phyloP scores from a whole-genome alignment of 371 early-diverging fungal species.

The Rhizopus stolonifer region DNA sequence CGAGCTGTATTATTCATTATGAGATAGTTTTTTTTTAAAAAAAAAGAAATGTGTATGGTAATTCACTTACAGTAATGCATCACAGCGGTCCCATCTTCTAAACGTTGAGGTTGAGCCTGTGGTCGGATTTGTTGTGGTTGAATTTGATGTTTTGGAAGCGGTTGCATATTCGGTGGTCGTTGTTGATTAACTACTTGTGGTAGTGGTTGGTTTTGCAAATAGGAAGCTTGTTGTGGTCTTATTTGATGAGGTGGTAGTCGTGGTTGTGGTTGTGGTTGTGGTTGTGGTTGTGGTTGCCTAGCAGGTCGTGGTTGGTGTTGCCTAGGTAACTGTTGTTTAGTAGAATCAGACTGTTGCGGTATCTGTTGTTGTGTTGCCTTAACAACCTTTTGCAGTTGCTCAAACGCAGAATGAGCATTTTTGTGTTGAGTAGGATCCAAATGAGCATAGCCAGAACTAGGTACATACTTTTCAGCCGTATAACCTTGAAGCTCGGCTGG shows the following conservation, averaged over 20 bases:
- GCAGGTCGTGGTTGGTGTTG: not conserved
- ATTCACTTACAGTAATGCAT: slow-evolving; percentile 11
- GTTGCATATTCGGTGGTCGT: not conserved
- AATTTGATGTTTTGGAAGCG: not conserved
- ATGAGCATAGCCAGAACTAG: slow-evolving; percentile 20
- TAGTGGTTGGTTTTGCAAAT: not conserved
- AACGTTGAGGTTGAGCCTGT: slow-evolving; percentile 1
- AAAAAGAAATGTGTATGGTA: too few species aligned
- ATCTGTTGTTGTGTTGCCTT: slow-evolving; percentile 1
- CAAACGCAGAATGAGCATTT: slow-evolving; percentile 20
- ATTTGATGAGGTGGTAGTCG: not conserved
- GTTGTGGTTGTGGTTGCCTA: slow-evolving; percentile 2
- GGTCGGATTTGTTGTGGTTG: not conserved
- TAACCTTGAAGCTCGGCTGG: slow-evolving; percentile 25
- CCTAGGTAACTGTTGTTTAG: not conserved
- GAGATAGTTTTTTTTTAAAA: not conserved
- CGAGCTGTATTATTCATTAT: slow-evolving; percentile 3
- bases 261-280: slow-evolving; percentile 8
- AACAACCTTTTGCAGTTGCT: slow-evolving; percentile 16
- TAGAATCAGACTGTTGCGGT: not conserved
- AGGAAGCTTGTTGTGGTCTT: not conserved
- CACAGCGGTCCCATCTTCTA: slow-evolving; percentile 17
- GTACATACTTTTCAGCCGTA: slow-evolving; percentile 20
- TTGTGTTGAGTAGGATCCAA: slow-evolving; percentile 20
- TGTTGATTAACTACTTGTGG: not conserved